These are phyloP conservation scores for Fusarium domesticum DNA, from an alignment of 2,329 filamentous ascomycete species.

Conservation along the genomic window DNA sequence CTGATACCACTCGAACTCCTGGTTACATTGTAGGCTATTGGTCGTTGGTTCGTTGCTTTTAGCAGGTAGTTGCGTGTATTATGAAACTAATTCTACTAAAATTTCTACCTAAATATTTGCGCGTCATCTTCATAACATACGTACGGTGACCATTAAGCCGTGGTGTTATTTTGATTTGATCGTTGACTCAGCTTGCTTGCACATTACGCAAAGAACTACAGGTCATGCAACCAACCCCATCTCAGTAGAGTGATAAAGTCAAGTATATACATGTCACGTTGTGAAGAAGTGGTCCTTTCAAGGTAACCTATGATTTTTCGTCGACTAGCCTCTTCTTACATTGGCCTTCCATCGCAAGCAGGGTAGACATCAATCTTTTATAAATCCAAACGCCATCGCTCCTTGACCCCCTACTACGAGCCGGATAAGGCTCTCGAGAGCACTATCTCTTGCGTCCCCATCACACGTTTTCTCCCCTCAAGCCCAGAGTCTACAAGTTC, in stretches of 20 bases:
- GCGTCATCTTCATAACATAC: too few species aligned
- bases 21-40: constrained; percentile 1
- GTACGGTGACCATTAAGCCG: too few species aligned
- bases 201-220: too few species aligned
- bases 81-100: constrained; percentile 7
- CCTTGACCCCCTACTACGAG: constrained; percentile 12
- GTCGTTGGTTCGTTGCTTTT: constrained; percentile 8
- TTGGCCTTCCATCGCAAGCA: neutral
- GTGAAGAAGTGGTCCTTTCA: too few species aligned
- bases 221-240: too few species aligned
- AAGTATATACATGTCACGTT: too few species aligned
- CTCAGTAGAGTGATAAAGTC: too few species aligned
- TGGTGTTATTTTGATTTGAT: too few species aligned
- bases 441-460: too few species aligned
- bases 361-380: constrained; percentile 8
- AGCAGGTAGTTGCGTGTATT: constrained; percentile 20
- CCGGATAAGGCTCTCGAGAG: constrained; percentile 1
- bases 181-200: too few species aligned
- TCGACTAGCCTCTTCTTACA: neutral
- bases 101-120: neutral
- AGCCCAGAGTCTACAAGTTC: constrained; percentile 84
- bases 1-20: neutral
- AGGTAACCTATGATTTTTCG: too few species aligned
- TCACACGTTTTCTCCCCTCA: constrained; percentile 5
- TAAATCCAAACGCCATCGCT: constrained; percentile 23